Base-by-base conservation (phyloP, 306 rosid species). In the Prunus kanzakura region DNA sequence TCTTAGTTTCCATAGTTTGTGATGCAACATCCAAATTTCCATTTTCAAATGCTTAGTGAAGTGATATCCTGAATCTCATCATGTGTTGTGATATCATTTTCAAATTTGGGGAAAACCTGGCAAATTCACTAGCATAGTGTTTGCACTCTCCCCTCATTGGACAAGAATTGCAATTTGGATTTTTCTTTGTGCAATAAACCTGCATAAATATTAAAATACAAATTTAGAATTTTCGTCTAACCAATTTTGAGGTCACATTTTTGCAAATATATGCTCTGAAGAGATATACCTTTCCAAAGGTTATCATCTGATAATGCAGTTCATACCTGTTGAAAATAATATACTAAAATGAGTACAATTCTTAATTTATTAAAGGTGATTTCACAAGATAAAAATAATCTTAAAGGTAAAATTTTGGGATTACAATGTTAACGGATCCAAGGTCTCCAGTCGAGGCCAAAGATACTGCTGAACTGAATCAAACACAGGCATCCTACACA, bases 261-360 rank as follows among this genome's bases (percentile, higher is more conserved):
- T n/a, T 67, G 49, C 65, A 55, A 15, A 18, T 14, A 14, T 19
- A 22, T n/a, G 29, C 20, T 63, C 43, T 29, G 20, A 47, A 23
- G 29, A 73, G 23, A 67, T 43, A 13, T 82, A 92, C 97, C 96
- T 93, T 91, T 80, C 97, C 97, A 79, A 87, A 91, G 2, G 97
- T 91, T 75, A 93, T 93, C 83, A 93, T 3, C 25, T 88, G 97
- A 81, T 89, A 91, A 82, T 89, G 98, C 11, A 93, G 84, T 65
- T 89, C 87, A 51, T 91, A 93, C 88, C 93, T 93, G 77, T 35
- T 11, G 27, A 56, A 64, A 18, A 47, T 1, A 41, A 79, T 12
- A 75, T 9, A 68, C 12, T 43, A 67, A 65, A 19, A 57, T 49
- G 50, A 64, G 43, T 30, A 67, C 55, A 10, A 55, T 64, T 41